Evolutionary conservation across 805 yeast species (phyloP), one percentile per base, ranked within the genome.

Genomic region (Suhomyces prunicola): DNA sequence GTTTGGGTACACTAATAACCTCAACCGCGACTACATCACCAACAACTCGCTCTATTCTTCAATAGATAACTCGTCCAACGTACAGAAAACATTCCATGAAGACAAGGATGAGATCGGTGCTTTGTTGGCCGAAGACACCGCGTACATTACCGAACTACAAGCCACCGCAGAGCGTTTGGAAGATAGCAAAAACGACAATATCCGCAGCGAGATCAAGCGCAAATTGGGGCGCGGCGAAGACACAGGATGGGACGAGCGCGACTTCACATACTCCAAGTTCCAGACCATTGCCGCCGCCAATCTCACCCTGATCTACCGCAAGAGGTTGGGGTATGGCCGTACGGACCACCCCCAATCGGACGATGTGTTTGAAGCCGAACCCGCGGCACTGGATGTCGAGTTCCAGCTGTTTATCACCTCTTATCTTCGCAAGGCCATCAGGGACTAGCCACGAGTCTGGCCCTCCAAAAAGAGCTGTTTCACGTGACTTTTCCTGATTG

Each of bases 41-140:
- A 74, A 74, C 57, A 74, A 74, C 60, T 65, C 77, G 15, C 60
- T 70, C 9, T 72, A 74, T 57, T 68, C 75, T 5, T 61, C 76
- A 5, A 51, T 70, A 8, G 78, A 74, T 53, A 73, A 70, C 55
- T 61, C 63, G 9, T 58, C 69, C 53, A 74, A 66, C 52, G 66
- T 72, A 1, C 74, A 70, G 48, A 73, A 69, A 55, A 66, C 74
- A 5, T 71, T 70, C 47, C 73, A 72, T 47, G 79, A 74, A 54
- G 79, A 75, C 53, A 71, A 73, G 48, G 74, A 71, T 46, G 80
- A 74, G 51, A 71, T 75, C 8, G 53, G 59, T 33, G 56, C 56
- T 24, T 57, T 74, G 6, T 45, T 74, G 17, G 67, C 65, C 6
- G 75, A 73, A 47, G 77, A 74, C 54, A 61, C 62, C 31, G 65